Evolutionary conservation across 176 grass and related monocot genomes (phyloP).

Genomic region (Oryza punctata): DNA sequence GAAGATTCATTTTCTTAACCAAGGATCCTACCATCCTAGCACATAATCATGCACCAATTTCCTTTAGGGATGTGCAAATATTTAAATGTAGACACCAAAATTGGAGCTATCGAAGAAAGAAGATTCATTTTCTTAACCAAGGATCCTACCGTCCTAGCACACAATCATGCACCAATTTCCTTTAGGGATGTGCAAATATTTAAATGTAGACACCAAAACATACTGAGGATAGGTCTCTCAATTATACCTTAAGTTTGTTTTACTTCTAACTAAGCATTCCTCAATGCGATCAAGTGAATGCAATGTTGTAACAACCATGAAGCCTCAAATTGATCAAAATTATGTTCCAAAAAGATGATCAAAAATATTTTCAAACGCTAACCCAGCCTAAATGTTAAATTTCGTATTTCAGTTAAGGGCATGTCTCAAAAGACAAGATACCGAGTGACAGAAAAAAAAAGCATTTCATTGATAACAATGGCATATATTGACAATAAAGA

Average conservation of each 20-base stretch:
- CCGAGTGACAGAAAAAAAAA: not conserved
- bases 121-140: not conserved
- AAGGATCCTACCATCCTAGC: not conserved
- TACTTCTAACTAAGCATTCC: conserved; percentile 13
- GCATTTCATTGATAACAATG: not conserved
- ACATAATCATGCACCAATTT: not conserved
- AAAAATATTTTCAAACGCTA: conserved; percentile 4
- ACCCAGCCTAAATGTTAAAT: not conserved
- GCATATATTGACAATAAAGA: not conserved
- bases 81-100: not conserved
- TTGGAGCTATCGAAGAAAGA: conserved; percentile 11
- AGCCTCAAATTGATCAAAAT: conserved; percentile 17
- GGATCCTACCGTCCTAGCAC: not conserved
- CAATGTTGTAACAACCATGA: conserved; percentile 2
- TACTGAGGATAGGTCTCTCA: not conserved
- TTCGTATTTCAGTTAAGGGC: conserved; percentile 11
- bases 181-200: conserved; percentile 28
- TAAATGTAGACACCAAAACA: not conserved
- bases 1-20: not conserved
- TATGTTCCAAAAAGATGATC: not conserved
- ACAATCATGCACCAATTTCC: not conserved
- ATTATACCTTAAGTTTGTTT: not conserved
- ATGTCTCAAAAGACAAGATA: conserved; percentile 5
- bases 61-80: conserved; percentile 21
- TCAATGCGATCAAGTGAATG: not conserved